Evolutionary conservation across 495 filamentous ascomycete genomes (phyloP), one percentile per base, ranked within the genome.

Genomic region (Aspergillus avenaceus): DNA sequence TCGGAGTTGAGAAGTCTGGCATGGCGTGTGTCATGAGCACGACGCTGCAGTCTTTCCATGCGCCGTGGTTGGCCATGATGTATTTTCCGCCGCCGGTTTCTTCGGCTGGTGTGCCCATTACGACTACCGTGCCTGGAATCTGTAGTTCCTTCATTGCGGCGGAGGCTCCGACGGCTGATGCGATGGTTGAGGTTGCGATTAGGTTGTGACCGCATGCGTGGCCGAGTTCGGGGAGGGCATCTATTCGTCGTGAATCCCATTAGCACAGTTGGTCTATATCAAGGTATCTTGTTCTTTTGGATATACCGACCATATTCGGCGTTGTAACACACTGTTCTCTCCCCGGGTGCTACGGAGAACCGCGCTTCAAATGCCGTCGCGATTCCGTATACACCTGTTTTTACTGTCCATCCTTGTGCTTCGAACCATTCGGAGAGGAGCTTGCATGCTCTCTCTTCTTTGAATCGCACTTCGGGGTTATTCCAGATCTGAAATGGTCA

Each of bases 121-220:
- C 53, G 24, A 78, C 53, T 1, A 83, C 72, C 45, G 75, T 78
- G 8, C 82, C 82, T 2, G 58, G 51, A 4, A 81, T 53, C 2
- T 53, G 41, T 28, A 70, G 60, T 13, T 59, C 29, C 42, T 60
- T 59, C 28, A 84, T 64, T 13, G 74, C 55, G 0, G 69, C 47
- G 0, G 67, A 73, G 3, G 75, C 67, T 21, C 75, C 78, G 8
- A 85, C 57, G 4, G 65, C 77, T 2, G 66, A 78, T 0, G 75
- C 74, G 5, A 83, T 55, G 0, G 81, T 80, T 3, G 74, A 73
- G 0, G 68, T 82, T 11, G 80, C 78, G 53, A 84, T 85, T 2
- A 85, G 76, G 45, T 84, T 84, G 66, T 84, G 81, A 4, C 82
- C 80, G 47, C 80, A 84, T 0, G 80, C 77, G 53, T 84, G 81